Evolutionary conservation across 2,329 filamentous ascomycete genomes (phyloP).

Genomic region (Stagonosporopsis rhizophila): DNA sequence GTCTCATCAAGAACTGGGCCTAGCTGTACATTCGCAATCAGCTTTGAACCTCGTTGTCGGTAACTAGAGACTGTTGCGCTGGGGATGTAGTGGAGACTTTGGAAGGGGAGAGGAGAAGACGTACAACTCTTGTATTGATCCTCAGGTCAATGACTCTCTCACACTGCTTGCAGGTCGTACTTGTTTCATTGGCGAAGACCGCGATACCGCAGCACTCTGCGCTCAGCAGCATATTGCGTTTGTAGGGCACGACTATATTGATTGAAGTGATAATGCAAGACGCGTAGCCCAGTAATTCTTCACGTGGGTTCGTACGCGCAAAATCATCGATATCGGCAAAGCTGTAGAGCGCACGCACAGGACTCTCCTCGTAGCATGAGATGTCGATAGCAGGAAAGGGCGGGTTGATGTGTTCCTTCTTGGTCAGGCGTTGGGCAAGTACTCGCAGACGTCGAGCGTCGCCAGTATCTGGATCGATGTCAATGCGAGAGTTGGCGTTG

Average conservation of each 20-base stretch:
- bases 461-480: conserved; percentile 62
- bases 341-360: conserved; percentile 50
- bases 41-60: background rate
- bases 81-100: background rate
- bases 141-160: conserved; percentile 45
- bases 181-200: conserved; percentile 59
- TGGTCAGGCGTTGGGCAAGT: conserved; percentile 57
- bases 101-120: conserved; percentile 11
- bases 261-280: conserved; percentile 54
- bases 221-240: conserved; percentile 55
- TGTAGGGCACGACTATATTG: conserved; percentile 50
- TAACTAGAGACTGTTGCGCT: background rate
- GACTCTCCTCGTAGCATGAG: conserved; percentile 28
- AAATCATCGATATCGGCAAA: conserved; percentile 56
- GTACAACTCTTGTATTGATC: conserved; percentile 53
- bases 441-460: conserved; percentile 63
- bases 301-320: conserved; percentile 31
- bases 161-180: conserved; percentile 52
- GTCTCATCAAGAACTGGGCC: conserved; percentile 63
- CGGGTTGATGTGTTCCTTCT: conserved; percentile 59
- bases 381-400: conserved; percentile 53
- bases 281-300: conserved; percentile 54
- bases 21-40: conserved; percentile 36
- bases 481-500: conserved; percentile 58
- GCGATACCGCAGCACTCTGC: conserved; percentile 61